Evolutionary conservation across 2,329 filamentous ascomycete species (phyloP).

Genomic region (Colletotrichum lini): DNA sequence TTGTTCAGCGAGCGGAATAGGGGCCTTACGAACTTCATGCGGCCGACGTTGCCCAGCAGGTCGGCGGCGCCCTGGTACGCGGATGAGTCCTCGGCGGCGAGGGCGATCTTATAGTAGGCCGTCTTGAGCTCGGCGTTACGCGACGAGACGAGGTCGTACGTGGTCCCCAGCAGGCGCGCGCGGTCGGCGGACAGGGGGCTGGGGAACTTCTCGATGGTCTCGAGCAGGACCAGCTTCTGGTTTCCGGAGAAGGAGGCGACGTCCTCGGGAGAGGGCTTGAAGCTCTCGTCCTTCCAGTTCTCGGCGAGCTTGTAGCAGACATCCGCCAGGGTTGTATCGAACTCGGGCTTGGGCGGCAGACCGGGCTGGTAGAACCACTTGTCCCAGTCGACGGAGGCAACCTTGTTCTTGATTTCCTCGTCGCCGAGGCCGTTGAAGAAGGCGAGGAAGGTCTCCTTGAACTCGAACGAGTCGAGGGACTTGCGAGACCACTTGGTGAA

Average conservation of each 20-base stretch:
- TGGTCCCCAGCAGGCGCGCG: constrained; percentile 79
- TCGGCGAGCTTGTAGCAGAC: constrained; percentile 85
- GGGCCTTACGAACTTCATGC: constrained; percentile 98
- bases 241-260: constrained; percentile 84
- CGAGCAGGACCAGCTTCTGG: constrained; percentile 92
- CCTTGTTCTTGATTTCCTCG: constrained; percentile 72
- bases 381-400: constrained; percentile 89
- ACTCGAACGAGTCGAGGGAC: constrained; percentile 93
- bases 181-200: constrained; percentile 74
- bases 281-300: constrained; percentile 80
- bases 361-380: constrained; percentile 90
- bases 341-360: constrained; percentile 89
- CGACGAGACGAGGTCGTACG: constrained; percentile 81
- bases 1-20: constrained; percentile 83
- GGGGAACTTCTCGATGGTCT: constrained; percentile 79
- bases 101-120: constrained; percentile 84
- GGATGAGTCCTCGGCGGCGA: constrained; percentile 79
- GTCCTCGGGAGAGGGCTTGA: constrained; percentile 77
- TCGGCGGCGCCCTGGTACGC: constrained; percentile 80
- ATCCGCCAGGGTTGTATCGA: constrained; percentile 90
- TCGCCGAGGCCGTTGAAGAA: constrained; percentile 83
- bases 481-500: constrained; percentile 88
- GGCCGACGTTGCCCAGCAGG: constrained; percentile 84
- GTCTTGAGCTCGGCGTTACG: constrained; percentile 89
- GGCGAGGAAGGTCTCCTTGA: constrained; percentile 87